Percentiles rank a stretch among this genome's conserved stretches.
Conservation (phyloP, 176 grass and related monocot species). For the Lolium multiflorum region DNA sequence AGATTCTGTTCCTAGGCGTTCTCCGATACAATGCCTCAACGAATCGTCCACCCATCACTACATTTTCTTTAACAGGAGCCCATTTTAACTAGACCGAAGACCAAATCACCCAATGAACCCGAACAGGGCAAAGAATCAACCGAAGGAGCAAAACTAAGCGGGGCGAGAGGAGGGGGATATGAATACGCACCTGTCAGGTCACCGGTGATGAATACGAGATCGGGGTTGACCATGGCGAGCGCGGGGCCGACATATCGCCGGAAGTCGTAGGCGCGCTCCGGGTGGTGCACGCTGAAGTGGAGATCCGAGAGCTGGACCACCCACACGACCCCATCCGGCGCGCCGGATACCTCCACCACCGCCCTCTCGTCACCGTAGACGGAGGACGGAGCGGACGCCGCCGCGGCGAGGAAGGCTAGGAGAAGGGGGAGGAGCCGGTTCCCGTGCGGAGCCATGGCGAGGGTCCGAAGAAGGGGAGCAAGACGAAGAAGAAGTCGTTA, state of each 20-base stretch:
- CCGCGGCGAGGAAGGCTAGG: conserved; percentile 40
- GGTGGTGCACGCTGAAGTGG: conserved; percentile 95
- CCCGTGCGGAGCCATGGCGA: conserved; percentile 38
- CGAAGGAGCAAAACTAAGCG: neutral
- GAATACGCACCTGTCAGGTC: conserved; percentile 78
- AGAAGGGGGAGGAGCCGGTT: conserved; percentile 36
- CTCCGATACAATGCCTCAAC: neutral
- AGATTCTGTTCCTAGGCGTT: neutral
- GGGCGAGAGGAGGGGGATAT: neutral
- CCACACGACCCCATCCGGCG: conserved; percentile 79
- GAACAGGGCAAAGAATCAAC: neutral
- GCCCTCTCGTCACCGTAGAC: conserved; percentile 24
- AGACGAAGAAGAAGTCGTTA: neutral
- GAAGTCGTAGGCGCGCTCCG: conserved; percentile 91
- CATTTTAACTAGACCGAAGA: conserved; percentile 3
- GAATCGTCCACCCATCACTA: neutral
- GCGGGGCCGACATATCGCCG: conserved; percentile 72
- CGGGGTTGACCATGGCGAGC: conserved; percentile 80
- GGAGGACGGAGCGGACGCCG: conserved; percentile 10
- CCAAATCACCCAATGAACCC: conserved; percentile 36
- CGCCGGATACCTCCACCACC: conserved; percentile 65
- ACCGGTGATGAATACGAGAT: conserved; percentile 91
- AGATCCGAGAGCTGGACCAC: conserved; percentile 92
- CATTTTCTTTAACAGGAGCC: neutral
- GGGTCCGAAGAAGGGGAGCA: neutral